These are phyloP conservation scores for Xylariomycetidae sp. DNA, from an alignment of 2,329 filamentous ascomycete species.

Conservation along the genomic window DNA sequence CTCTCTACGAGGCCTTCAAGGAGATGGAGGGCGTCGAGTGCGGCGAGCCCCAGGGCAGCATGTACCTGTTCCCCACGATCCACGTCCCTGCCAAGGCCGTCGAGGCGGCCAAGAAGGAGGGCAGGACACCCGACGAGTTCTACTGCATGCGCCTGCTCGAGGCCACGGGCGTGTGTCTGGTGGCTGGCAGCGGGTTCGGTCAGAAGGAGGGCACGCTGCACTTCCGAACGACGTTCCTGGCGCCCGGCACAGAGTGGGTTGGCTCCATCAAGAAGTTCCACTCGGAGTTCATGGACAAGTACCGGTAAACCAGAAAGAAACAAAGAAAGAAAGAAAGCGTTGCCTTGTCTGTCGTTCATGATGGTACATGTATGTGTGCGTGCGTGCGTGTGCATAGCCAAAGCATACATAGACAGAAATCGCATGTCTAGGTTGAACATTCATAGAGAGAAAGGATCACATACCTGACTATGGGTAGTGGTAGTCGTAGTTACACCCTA, in stretches of 20 bases:
- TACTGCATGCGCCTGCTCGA: conserved; percentile 90
- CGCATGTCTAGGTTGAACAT: too few relatives aligned
- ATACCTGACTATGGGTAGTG: too few relatives aligned
- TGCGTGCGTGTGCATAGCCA: too few relatives aligned
- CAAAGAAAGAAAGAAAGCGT: conserved; percentile 1
- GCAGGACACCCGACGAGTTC: conserved; percentile 80
- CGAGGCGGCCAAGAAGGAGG: conserved; percentile 69
- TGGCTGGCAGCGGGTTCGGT: conserved; percentile 88
- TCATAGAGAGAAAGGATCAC: too few relatives aligned
- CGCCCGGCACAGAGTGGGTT: conserved; percentile 94
- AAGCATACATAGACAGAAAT: too few relatives aligned
- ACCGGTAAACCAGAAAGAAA: conserved; percentile 32
- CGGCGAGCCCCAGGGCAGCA: conserved; percentile 83
- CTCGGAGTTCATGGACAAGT: conserved; percentile 84
- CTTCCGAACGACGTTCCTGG: conserved; percentile 95
- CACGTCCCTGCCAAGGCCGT: conserved; percentile 70
- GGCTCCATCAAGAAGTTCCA: conserved; percentile 86
- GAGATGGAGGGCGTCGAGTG: conserved; percentile 96
- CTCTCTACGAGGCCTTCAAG: conserved; percentile 84
- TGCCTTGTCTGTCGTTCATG: too few relatives aligned
- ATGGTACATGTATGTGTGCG: too few relatives aligned
- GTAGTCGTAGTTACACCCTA: too few relatives aligned
- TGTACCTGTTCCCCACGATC: conserved; percentile 99
- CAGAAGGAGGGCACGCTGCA: conserved; percentile 89
- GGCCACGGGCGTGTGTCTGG: conserved; percentile 89